Evolutionary conservation across 345 rosid species (phyloP), one percentile per base, ranked within the genome.

Genomic region (Carallia pectinifolia): DNA sequence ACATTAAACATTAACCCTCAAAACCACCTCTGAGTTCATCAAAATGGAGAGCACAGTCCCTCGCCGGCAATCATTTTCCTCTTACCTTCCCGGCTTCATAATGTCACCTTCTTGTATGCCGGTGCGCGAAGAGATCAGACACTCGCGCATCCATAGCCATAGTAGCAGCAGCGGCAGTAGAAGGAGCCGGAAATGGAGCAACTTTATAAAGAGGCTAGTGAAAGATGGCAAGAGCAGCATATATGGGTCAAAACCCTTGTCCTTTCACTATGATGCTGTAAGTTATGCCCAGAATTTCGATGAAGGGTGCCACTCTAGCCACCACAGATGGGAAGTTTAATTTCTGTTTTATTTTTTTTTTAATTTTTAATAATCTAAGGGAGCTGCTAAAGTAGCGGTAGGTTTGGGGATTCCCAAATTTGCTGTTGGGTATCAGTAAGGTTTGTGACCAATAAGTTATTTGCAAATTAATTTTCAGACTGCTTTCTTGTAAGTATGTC

Each of bases 271-370:
- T 50, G 97, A 92, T 44, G 92, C 86, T 39, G 85, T 85, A 66
- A 92, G 97, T 77, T 92, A 92, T 66, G 79, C 90, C 0, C 89
- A 83, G 83, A 92, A 92, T 31, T 92, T 92, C 44, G 97, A 92
- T 47, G 92, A 92, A 59, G 89, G 92, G 9, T 73, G 61, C 27
- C 76, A 73, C 56, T 44, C 12, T 48, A 66, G 81, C 34, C 34
- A 33, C 34, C 34, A 33, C 34, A 33, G 34, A 33, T 33, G 34
- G 34, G 34, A 33, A 33, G 34, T 33, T 33, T 33, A 33, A 4
- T 33, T 23, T 23, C 23, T 23, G 23, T 23, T 23, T 23, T n/a
- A n/a, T 23, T 23, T 23, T 0, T 23, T 23, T 23, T 23, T 23
- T 23, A 23, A 23, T 23, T 23, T 23, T 23, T 23, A 23, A 23